Evolutionary conservation across 1,284 basidiomycete genomes (phyloP).

Genomic region (Boletus subluridellus): DNA sequence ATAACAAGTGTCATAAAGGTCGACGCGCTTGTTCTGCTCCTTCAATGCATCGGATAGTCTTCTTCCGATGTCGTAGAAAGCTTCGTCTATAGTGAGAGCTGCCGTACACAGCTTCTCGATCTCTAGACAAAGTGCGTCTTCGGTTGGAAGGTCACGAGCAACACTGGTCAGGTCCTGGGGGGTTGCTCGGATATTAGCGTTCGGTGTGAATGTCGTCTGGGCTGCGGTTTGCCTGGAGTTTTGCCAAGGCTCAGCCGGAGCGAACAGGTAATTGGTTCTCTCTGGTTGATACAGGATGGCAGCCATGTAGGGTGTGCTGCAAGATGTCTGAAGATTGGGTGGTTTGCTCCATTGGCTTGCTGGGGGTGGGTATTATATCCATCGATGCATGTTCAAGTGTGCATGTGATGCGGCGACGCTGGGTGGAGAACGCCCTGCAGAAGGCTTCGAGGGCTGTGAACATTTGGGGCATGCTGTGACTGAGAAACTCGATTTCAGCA

Average conservation of each 20-base stretch:
- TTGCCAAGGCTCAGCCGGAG: neutral
- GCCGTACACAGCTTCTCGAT: constrained; percentile 17
- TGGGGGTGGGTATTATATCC: constrained; percentile 13
- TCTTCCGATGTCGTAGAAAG: constrained; percentile 15
- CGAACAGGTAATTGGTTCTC: neutral
- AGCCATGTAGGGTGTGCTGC: constrained; percentile 10
- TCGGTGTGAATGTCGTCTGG: neutral
- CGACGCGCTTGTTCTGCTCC: constrained; percentile 8
- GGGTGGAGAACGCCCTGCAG: neutral
- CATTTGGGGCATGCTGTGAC: neutral
- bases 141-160: constrained; percentile 9
- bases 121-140: constrained; percentile 16
- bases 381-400: neutral
- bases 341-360: neutral
- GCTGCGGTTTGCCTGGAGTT: neutral
- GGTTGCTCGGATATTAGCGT: neutral
- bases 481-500: neutral
- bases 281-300: constrained; percentile 2
- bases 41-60: constrained; percentile 4
- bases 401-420: neutral
- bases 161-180: constrained; percentile 1
- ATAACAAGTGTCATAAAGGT: constrained; percentile 14
- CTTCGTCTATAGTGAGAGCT: constrained; percentile 17
- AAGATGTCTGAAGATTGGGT: neutral
- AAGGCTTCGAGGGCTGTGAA: constrained; percentile 11